Evolutionary conservation across 306 rosid species (phyloP).

Genomic region (Lithocarpus polystachyus): DNA sequence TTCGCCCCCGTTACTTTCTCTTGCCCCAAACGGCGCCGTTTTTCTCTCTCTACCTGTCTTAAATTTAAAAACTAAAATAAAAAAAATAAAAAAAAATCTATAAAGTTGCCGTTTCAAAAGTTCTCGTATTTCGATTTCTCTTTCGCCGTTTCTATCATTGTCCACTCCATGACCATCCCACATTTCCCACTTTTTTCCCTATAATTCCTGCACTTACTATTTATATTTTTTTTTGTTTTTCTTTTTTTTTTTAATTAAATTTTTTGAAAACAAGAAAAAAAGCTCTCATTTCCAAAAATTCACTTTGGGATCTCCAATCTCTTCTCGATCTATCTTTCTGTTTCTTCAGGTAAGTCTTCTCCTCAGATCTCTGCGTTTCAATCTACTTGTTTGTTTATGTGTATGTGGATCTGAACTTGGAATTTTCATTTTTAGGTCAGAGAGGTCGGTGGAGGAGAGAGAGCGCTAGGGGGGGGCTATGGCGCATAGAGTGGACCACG

Average conservation of each 20-base stretch:
- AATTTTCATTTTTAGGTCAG: constrained; percentile 7
- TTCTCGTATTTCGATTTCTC: too few relatives aligned
- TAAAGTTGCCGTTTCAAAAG: too few relatives aligned
- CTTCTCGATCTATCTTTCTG: constrained; percentile 32
- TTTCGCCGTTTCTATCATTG: background rate
- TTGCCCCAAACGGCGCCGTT: too few relatives aligned
- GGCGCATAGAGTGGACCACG: constrained; percentile 96
- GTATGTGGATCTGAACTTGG: constrained; percentile 24
- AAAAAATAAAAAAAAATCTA: too few relatives aligned
- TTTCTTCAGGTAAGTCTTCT: constrained; percentile 38
- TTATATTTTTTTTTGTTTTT: too few relatives aligned
- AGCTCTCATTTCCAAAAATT: background rate
- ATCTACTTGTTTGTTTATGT: background rate
- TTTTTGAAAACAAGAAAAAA: background rate
- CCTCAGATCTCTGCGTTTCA: background rate
- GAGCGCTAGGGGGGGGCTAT: too few relatives aligned
- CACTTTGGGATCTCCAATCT: background rate
- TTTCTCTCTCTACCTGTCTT: too few relatives aligned
- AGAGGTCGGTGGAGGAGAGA: constrained; percentile 51
- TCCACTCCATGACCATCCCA: background rate
- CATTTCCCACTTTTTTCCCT: background rate
- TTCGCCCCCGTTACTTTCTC: too few relatives aligned
- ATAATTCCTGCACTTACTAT: background rate
- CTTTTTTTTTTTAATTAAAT: too few relatives aligned
- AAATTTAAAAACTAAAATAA: too few relatives aligned